Evolutionary conservation across 2,329 filamentous ascomycete species (phyloP).

Genomic region (Penicillium glabrum): DNA sequence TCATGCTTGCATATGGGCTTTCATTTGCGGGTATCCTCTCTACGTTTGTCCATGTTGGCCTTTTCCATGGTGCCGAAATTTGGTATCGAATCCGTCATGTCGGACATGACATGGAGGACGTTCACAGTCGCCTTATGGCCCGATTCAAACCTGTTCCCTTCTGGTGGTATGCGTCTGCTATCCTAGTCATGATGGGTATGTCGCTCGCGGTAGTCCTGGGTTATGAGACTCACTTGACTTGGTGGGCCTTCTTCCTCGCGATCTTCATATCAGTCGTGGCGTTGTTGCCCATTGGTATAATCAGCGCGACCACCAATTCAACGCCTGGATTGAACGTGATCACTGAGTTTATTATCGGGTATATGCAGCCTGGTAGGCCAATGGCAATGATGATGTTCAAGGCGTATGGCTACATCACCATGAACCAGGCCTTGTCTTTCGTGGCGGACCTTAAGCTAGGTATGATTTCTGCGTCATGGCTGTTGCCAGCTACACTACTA

Average conservation of each 20-base stretch:
- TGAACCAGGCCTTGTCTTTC: constrained; percentile 66
- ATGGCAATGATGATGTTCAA: constrained; percentile 79
- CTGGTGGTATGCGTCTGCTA: constrained; percentile 58
- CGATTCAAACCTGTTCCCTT: constrained; percentile 57
- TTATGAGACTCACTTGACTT: constrained; percentile 67
- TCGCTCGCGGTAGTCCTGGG: constrained; percentile 47
- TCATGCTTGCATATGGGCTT: constrained; percentile 67
- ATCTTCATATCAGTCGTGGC: constrained; percentile 65
- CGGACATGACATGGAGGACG: constrained; percentile 54
- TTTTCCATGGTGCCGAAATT: constrained; percentile 68
- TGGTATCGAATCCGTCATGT: constrained; percentile 63
- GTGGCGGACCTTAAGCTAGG: constrained; percentile 65
- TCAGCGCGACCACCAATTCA: constrained; percentile 69
- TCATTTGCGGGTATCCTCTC: constrained; percentile 71
- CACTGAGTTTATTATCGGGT: constrained; percentile 72
- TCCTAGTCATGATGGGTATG: constrained; percentile 51
- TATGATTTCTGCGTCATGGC: constrained; percentile 2
- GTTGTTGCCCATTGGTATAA: constrained; percentile 60
- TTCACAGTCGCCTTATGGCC: constrained; percentile 57
- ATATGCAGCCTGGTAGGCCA: constrained; percentile 69
- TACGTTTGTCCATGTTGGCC: constrained; percentile 65
- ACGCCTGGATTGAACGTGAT: constrained; percentile 68
- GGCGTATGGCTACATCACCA: constrained; percentile 69
- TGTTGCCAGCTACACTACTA: neutral
- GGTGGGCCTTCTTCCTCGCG: constrained; percentile 71